Evolutionary conservation across 73 alveolate genomes (phyloP).

Genomic region (Effrenium voratum): DNA sequence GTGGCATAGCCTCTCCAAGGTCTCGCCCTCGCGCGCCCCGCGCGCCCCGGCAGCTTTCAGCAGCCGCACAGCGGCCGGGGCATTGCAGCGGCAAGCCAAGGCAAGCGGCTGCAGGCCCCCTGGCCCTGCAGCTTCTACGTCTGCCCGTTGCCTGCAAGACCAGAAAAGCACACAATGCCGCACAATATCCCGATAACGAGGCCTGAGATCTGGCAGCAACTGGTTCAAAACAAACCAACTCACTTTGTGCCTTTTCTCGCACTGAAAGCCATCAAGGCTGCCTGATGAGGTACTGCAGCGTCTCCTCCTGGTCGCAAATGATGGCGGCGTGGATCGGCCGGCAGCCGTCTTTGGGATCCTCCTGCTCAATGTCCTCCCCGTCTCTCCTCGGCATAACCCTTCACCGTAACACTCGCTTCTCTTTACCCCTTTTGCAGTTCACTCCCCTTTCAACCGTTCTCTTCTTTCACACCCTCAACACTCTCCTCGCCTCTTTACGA

Average conservation of each 20-base stretch:
- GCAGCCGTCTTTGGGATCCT: conserved; percentile 72
- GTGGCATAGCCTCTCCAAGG: background rate
- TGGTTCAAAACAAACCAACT: no score
- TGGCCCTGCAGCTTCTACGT: conserved; percentile 41
- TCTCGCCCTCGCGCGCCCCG: background rate
- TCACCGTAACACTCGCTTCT: no score
- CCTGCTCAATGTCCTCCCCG: conserved; percentile 51
- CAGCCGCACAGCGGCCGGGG: background rate
- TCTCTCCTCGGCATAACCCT: conserved; percentile 19
- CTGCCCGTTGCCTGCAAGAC: conserved; percentile 68
- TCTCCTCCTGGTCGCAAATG: conserved; percentile 49
- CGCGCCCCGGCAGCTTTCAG: conserved; percentile 42
- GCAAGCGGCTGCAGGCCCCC: conserved; percentile 43
- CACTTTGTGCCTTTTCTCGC: no score
- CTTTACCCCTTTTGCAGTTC: no score
- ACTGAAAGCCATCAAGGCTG: no score
- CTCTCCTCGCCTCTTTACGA: background rate
- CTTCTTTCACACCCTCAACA: background rate
- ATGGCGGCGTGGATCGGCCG: conserved; percentile 71
- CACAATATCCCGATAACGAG: no score
- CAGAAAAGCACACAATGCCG: no score
- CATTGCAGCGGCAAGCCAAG: conserved; percentile 58
- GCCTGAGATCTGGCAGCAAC: no score
- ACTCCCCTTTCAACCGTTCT: background rate
- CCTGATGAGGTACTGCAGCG: conserved; percentile 48